phyloP scores from a whole-genome alignment of 1,284 basidiomycete genomes.

The Apiotrichum veenhuisii region DNA sequence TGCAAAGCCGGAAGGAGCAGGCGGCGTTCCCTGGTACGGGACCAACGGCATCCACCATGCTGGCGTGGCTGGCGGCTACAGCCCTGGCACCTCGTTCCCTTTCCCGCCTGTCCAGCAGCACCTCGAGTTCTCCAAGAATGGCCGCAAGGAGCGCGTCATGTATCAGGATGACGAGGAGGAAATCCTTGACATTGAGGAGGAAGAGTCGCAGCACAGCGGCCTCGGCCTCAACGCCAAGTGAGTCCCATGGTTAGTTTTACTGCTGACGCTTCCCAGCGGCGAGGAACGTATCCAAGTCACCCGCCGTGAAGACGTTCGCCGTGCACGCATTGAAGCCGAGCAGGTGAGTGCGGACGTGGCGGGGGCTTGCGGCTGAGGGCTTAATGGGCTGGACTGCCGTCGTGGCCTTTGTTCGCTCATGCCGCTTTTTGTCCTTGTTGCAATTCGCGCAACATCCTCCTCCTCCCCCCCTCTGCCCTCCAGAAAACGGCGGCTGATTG shows the following conservation, averaged over 20 bases:
- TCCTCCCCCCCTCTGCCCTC: not conserved
- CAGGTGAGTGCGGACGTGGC: conserved; percentile 29
- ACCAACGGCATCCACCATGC: not conserved
- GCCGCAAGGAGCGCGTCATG: not conserved
- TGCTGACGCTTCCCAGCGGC: not conserved
- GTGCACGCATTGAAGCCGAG: conserved; percentile 37
- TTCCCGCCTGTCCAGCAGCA: not conserved
- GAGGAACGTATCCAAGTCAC: conserved; percentile 20
- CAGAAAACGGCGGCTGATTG: conserved; percentile 57
- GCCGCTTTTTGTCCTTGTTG: not conserved
- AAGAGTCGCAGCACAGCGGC: not conserved
- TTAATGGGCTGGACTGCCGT: not conserved
- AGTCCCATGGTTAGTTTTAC: not conserved
- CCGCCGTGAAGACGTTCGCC: conserved; percentile 26
- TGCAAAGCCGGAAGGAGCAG: not conserved
- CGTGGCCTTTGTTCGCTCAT: not conserved
- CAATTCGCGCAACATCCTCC: not conserved
- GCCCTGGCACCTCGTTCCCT: not conserved
- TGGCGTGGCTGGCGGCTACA: not conserved
- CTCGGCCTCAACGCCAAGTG: conserved; percentile 10
- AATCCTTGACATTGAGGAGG: conserved; percentile 1
- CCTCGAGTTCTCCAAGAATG: not conserved
- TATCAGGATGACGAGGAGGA: conserved; percentile 1
- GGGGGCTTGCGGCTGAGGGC: not conserved
- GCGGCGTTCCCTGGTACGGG: not conserved